These are phyloP conservation scores for Telfairia occidentalis DNA, from an alignment of 331 rosid species.

Conservation along the genomic window DNA sequence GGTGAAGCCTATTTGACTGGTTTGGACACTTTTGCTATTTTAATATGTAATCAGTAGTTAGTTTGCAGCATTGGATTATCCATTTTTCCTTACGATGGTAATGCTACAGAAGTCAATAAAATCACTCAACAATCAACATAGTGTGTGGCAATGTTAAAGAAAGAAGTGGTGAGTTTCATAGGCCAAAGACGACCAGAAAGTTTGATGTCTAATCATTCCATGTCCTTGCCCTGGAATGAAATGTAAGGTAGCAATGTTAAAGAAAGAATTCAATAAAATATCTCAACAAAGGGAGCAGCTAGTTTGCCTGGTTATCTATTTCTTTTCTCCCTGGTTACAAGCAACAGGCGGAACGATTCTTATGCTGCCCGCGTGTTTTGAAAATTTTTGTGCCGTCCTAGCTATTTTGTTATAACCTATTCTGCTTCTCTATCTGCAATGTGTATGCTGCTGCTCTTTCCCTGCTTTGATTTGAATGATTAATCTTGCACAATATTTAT, in stretches of 20 bases:
- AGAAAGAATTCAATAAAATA: neutral
- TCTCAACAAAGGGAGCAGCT: neutral
- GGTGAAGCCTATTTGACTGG: too few species aligned
- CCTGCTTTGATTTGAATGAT: neutral
- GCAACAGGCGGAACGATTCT: neutral
- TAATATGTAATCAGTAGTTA: neutral
- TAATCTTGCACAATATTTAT: neutral
- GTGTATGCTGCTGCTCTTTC: neutral
- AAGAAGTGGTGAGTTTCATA: neutral
- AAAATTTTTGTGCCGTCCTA: neutral
- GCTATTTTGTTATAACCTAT: neutral
- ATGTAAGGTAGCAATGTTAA: neutral
- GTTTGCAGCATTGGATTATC: neutral
- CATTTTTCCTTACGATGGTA: neutral
- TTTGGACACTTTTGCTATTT: neutral
- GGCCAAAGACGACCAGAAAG: neutral
- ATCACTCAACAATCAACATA: too few species aligned
- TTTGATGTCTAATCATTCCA: neutral
- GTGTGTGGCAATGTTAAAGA: too few species aligned
- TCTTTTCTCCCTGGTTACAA: neutral
- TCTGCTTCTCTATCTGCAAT: neutral
- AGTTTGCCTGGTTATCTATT: neutral
- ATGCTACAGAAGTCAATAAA: too few species aligned
- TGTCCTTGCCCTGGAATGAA: neutral
- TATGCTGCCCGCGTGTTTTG: neutral